These are phyloP conservation scores for Albophoma yamanashiensis DNA, from an alignment of 2,329 filamentous ascomycete species.

Conservation along the genomic window DNA sequence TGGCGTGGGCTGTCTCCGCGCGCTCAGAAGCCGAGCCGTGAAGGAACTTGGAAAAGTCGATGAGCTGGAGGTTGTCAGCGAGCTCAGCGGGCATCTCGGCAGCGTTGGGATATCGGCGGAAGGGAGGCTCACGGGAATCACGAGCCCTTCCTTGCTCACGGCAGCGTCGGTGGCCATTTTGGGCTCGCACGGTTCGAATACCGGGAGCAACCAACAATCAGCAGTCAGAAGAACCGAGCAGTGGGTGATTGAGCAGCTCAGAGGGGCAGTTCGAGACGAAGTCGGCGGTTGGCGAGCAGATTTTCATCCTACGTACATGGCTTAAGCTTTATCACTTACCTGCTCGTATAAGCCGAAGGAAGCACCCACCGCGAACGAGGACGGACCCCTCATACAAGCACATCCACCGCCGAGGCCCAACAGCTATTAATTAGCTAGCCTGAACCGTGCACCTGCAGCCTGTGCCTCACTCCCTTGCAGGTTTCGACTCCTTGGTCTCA, in stretches of 20 bases:
- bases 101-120: background rate
- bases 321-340: background rate
- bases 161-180: constrained; percentile 26
- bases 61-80: constrained; percentile 10
- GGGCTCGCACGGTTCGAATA: background rate
- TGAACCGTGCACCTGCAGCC: background rate
- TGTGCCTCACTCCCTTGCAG: background rate
- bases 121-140: constrained; percentile 37
- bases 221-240: background rate
- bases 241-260: background rate
- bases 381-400: background rate
- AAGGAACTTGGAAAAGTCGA: constrained; percentile 63
- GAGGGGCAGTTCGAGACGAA: background rate
- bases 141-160: constrained; percentile 39
- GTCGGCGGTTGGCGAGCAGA: background rate
- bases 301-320: background rate
- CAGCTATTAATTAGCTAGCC: too few species aligned
- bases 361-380: background rate
- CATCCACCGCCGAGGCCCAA: background rate
- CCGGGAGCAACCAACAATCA: too few species aligned
- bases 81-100: background rate
- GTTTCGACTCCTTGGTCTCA: background rate
- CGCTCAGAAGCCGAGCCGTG: constrained; percentile 50
- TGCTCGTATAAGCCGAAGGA: too few species aligned
- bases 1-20: constrained; percentile 54